Conservation (phyloP, 2,329 filamentous ascomycete genomes). For the Penicillium sclerotigenum region DNA sequence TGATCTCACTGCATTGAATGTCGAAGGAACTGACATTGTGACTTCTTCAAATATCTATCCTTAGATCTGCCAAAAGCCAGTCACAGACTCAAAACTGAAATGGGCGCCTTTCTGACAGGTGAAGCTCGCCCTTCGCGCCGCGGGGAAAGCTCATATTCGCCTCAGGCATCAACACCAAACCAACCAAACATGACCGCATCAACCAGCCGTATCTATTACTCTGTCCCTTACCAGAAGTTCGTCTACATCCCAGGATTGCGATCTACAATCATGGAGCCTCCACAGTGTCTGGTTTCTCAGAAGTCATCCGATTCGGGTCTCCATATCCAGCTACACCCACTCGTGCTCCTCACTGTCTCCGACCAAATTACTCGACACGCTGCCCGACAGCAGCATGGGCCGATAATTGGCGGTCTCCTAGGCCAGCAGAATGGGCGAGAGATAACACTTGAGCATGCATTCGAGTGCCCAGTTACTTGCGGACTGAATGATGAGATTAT, state of each 20-base stretch:
- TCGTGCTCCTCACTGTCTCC: constrained; percentile 92
- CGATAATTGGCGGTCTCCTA: constrained; percentile 81
- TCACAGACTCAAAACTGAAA: background rate
- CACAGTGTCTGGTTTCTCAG: constrained; percentile 62
- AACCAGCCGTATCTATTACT: constrained; percentile 6
- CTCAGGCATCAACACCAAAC: constrained; percentile 26
- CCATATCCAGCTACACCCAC: constrained; percentile 81
- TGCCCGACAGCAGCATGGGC: constrained; percentile 69
- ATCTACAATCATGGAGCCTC: constrained; percentile 47
- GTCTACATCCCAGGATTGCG: background rate
- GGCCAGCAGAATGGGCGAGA: constrained; percentile 88
- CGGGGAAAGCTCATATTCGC: constrained; percentile 24
- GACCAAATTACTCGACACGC: constrained; percentile 94
- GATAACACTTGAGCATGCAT: constrained; percentile 89
- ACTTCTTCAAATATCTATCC: background rate
- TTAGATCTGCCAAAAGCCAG: background rate
- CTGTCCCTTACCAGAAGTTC: constrained; percentile 5
- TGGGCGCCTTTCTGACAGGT: background rate
- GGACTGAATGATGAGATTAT: constrained; percentile 56
- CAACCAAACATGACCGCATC: constrained; percentile 29
- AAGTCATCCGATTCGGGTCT: constrained; percentile 71
- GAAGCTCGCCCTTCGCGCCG: constrained; percentile 8
- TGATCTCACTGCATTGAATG: constrained; percentile 35
- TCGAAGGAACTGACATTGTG: constrained; percentile 36
- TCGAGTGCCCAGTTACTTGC: constrained; percentile 67